A percentile compares a stretch with the other conserved stretches of the same genome.
These are phyloP conservation scores for Phytophthora ramorum DNA, from an alignment of 352 stramenopile genomes.

Conservation along the genomic window DNA sequence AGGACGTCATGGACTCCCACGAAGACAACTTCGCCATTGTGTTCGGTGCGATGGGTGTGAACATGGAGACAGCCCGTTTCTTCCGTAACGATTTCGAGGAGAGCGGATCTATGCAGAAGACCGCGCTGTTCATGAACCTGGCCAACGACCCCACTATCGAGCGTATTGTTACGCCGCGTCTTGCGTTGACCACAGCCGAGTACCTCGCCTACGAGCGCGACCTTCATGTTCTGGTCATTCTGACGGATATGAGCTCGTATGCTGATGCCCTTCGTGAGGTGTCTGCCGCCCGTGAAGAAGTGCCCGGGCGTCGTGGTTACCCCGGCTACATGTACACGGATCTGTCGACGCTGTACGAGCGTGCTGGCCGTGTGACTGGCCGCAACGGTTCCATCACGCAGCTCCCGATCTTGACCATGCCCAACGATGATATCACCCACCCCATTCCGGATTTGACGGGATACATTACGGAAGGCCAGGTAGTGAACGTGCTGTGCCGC, in stretches of 20 bases:
- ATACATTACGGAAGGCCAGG: slow-evolving; percentile 99
- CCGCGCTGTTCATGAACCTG: slow-evolving; percentile 99
- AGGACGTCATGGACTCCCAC: slow-evolving; percentile 98
- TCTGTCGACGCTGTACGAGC: slow-evolving; percentile 99
- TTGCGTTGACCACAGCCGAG: slow-evolving; percentile 98
- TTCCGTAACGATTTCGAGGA: slow-evolving; percentile 98
- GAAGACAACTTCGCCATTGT: slow-evolving; percentile 99
- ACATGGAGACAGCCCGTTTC: slow-evolving; percentile 99
- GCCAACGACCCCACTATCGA: slow-evolving; percentile 99
- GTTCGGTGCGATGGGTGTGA: slow-evolving; percentile 99
- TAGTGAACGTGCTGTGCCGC: slow-evolving; percentile 6
- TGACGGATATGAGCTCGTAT: slow-evolving; percentile 99
- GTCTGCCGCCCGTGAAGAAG: slow-evolving; percentile 94
- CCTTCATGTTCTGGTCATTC: slow-evolving; percentile 99
- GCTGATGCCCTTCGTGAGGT: slow-evolving; percentile 97
- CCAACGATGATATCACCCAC: slow-evolving; percentile 99
- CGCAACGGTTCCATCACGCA: slow-evolving; percentile 99
- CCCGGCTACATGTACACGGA: slow-evolving; percentile 99
- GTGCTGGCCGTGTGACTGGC: slow-evolving; percentile 96
- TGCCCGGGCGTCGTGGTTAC: slow-evolving; percentile 98
- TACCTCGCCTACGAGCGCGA: slow-evolving; percentile 99
- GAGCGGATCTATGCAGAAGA: slow-evolving; percentile 98
- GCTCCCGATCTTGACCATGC: slow-evolving; percentile 99
- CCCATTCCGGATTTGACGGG: slow-evolving; percentile 99
- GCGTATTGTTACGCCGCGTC: slow-evolving; percentile 99